Evolutionary conservation across 106 monocot genomes (phyloP), one percentile per base, ranked within the genome.

Genomic region (Dioscorea dumetorum): DNA sequence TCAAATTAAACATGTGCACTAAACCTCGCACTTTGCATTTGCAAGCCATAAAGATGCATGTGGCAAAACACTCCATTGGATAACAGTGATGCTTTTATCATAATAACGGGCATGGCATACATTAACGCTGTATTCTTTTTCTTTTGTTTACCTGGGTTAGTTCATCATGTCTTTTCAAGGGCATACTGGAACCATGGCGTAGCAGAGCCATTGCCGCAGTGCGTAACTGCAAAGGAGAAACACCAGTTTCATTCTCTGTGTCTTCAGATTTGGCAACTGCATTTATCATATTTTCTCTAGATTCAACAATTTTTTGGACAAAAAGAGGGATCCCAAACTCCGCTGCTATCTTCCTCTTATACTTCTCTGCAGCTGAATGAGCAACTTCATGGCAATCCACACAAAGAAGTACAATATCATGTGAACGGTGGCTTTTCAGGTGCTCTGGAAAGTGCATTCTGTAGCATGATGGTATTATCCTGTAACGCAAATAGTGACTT

Each of bases 391-490:
- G 95, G 48, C 95, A 97, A 69, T 97, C 95, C 56, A 97, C 95
- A 71, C 95, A 97, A 16, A 97, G 78, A 4, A 97, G 86, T 24
- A 97, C 91, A 70, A 91, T 92, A 78, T 97, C 95, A 87, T 97
- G 95, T 32, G 95, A 97, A 21, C 91, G 76, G 60, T 97, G 95
- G 20, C 95, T 97, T 81, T 97, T 97, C 74, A 97, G 74, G 78
- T 92, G 95, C 84, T 97, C 95, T n/a, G 95, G 89, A 64, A 97
- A 97, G 60, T 97, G 91, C 77, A 92, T 82, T 80, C 95, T 83
- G 68, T 97, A 97, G 82, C 95, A 97, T 19, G 95, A 97, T 23
- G 95, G 95, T 78, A 97, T 97, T 48, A 97, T 89, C 28, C 95
- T 66, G 33, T 97, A 97, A 24, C 95, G 88, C 61, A 97, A 65